Evolutionary conservation across 139 green algal species (phyloP), one percentile per base, ranked within the genome.

Genomic region (Tetradesmus lagerheimii): DNA sequence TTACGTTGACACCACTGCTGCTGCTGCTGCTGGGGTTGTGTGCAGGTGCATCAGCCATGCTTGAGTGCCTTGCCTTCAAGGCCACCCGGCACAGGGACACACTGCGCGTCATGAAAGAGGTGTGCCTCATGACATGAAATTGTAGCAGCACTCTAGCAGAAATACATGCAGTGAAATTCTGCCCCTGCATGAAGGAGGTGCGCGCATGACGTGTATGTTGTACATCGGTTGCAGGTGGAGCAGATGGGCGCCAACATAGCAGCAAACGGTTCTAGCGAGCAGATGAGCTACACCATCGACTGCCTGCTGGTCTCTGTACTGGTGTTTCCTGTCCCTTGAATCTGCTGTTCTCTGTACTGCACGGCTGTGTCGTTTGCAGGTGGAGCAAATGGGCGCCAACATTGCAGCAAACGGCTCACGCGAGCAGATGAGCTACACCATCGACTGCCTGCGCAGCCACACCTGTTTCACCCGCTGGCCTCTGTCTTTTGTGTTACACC

Each of bases 11-110:
- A 39, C 16, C 27, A 16, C 29, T 86, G 80, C 47, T 75, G 80
- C 80, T 50, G 80, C 80, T 80, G 83, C 64, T 81, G 62, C 83
- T 87, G 53, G 57, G 41, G 71, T 15, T 86, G 45, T 87, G 81
- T 2, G n/a, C 41, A 84, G 62, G 64, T 57, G 34, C 79, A 20
- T 97, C 95, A 14, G 97, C 99, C 57, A 67, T 99, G 85, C 90
- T 99, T 78, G 98, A 99, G 89, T 97, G 97, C 89, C 95, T 99
- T 92, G 97, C 97, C 6, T 99, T 99, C 90, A 99, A 98, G 88
- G 91, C 94, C 90, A 99, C 97, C 2, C 85, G 67, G 39, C 95
- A 98, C 92, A 91, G 97, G 31, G 66, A 91, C 82, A 84, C 66
- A 6, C 74, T 87, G 12, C 57, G 78, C 4, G 23, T 91, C 12